A percentile compares a stretch with the other conserved stretches of the same genome.
Conservation (phyloP, 2,329 filamentous ascomycete species). For the Alternaria sp. region DNA sequence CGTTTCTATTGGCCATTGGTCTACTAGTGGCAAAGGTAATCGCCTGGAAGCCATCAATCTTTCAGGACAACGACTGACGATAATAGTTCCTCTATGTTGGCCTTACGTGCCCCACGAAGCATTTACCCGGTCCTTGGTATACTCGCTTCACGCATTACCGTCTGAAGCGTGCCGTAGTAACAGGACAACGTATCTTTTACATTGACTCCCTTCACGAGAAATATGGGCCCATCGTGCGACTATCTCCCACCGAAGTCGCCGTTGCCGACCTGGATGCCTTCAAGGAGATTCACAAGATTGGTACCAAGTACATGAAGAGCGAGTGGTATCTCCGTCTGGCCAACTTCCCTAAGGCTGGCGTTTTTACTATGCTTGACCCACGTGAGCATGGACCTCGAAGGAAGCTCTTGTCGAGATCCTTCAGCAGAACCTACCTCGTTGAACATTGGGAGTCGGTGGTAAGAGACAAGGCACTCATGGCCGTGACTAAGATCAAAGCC, state of each 20-base stretch:
- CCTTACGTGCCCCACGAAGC: constrained; percentile 39
- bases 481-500: constrained; percentile 44
- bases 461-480: constrained; percentile 43
- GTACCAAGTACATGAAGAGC: constrained; percentile 41
- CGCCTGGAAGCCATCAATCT: not conserved
- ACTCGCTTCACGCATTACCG: constrained; percentile 46
- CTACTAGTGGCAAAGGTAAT: constrained; percentile 10
- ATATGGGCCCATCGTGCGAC: constrained; percentile 45
- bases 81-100: constrained; percentile 30
- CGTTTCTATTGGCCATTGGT: not conserved
- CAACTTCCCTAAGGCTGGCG: constrained; percentile 37
- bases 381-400: constrained; percentile 47
- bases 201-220: constrained; percentile 50
- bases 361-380: constrained; percentile 52
- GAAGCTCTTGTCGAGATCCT: constrained; percentile 48
- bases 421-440: constrained; percentile 47
- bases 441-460: constrained; percentile 52
- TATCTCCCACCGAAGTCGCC: constrained; percentile 43
- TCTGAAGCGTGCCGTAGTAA: constrained; percentile 50
- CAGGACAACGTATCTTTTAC: constrained; percentile 51
- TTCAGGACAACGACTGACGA: not conserved
- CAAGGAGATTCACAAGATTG: constrained; percentile 43
- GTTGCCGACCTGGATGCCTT: constrained; percentile 42
- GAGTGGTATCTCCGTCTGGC: constrained; percentile 37
- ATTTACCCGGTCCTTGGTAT: constrained; percentile 44